Base-by-base conservation (phyloP, 2,329 filamentous ascomycete species). In the Fusarium camptoceras region DNA sequence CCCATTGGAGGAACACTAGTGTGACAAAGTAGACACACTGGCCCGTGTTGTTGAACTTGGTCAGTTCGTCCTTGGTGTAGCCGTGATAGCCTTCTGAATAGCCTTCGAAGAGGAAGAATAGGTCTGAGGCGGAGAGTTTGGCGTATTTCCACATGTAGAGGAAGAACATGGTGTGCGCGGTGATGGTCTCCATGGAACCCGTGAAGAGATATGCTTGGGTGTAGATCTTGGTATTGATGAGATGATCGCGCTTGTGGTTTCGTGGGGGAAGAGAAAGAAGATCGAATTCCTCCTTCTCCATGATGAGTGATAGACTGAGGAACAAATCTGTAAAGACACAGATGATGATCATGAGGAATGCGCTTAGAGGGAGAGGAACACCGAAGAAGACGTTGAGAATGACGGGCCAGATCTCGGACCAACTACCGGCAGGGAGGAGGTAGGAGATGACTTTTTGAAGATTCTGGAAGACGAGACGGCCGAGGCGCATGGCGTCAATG, bases 341-440 rank as follows among this genome's bases (percentile, higher is more conserved):
- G 53, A 87, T 86, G 65, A 87, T 85, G 68, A 87, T 87, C 85
- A 88, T 88, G 43, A 88, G 80, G 73, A 88, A 88, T 0, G 85
- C 81, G 41, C 80, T 83, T 0, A 88, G 73, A 0, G 85, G 84
- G 0, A 85, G 78, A 0, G 86, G 86, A 5, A 87, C 81, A 5
- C 86, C 86, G 30, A 87, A 84, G 70, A 84, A 87, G 59, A 88
- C 85, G 65, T 88, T 88, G 69, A 87, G 76, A 3, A 88, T 34
- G 1, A 88, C 85, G 0, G 86, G 86, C 84, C 85, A 87, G 66
- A 88, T 87, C 73, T 88, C 86, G 7, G 85, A 87, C 80, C 82
- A 87, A 49, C 80, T 82, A 39, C 86, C 86, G 0, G 86, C 86
- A 0, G 85, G 85, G 0, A 87, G 77, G 1, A 87, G 78, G 44